phyloP scores from a whole-genome alignment of 805 yeast species.

The Blastobotrys attinorum region DNA sequence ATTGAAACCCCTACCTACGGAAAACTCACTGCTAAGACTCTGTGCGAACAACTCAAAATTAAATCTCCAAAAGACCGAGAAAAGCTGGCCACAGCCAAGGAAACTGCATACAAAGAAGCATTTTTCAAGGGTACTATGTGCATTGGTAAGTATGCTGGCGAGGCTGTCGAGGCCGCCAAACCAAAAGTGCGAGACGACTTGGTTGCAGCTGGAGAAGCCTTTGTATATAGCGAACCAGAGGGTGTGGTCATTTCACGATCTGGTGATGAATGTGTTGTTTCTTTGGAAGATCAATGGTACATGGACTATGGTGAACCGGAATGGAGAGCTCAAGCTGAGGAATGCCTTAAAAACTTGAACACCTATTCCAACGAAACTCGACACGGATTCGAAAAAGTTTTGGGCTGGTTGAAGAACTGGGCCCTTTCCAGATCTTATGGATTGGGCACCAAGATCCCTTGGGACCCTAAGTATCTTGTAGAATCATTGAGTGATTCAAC shows the following conservation, averaged over 20 bases:
- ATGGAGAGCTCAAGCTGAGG: conserved; percentile 79
- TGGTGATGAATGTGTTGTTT: conserved; percentile 93
- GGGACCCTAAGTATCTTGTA: conserved; percentile 91
- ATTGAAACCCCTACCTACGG: conserved; percentile 82
- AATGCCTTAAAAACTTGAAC: conserved; percentile 68
- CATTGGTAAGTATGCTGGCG: conserved; percentile 78
- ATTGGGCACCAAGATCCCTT: conserved; percentile 88
- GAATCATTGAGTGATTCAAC: conserved; percentile 97
- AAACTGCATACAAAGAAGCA: conserved; percentile 92
- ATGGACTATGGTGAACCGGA: conserved; percentile 91
- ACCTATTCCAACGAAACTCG: conserved; percentile 76
- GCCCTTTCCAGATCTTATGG: conserved; percentile 97
- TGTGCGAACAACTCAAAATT: conserved; percentile 82
- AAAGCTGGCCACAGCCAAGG: conserved; percentile 87
- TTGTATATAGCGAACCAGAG: conserved; percentile 93
- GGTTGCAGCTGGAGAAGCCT: conserved; percentile 69
- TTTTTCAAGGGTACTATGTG: conserved; percentile 82
- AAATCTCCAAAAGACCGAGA: conserved; percentile 89
- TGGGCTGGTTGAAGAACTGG: conserved; percentile 97
- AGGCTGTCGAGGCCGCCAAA: conserved; percentile 86
- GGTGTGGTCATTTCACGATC: conserved; percentile 83
- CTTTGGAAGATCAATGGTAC: conserved; percentile 98
- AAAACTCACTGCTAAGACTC: conserved; percentile 72
- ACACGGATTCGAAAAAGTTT: conserved; percentile 86
- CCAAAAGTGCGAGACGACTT: conserved; percentile 77